Conservation (phyloP, 805 yeast genomes). For the Hanseniaspora vineae region DNA sequence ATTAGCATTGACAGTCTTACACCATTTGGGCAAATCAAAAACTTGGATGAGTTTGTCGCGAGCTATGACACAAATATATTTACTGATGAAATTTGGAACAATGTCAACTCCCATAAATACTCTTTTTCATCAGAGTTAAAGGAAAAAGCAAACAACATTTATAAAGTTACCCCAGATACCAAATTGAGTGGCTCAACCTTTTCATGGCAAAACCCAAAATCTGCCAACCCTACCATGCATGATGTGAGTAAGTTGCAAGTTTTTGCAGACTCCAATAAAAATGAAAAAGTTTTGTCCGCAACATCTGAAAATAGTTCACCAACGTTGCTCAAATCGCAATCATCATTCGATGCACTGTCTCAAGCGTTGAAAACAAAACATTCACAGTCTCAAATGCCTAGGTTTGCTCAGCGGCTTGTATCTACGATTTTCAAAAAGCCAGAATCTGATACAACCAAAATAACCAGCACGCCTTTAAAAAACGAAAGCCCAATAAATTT, state of each 20-base stretch:
- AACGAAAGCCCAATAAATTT: too few relatives aligned
- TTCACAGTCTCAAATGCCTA: neutral
- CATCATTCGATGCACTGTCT: neutral
- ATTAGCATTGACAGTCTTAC: constrained; percentile 51
- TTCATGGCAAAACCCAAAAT: constrained; percentile 18
- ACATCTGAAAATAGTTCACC: neutral
- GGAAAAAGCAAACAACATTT: neutral
- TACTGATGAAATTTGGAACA: constrained; percentile 6
- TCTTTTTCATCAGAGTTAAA: neutral
- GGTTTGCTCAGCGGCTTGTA: neutral
- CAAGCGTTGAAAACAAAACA: neutral
- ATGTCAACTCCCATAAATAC: neutral
- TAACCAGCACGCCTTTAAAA: too few relatives aligned
- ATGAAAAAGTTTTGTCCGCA: neutral
- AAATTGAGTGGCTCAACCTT: constrained; percentile 5
- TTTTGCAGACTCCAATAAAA: constrained; percentile 12
- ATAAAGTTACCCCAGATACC: constrained; percentile 3
- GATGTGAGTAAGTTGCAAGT: constrained; percentile 15
- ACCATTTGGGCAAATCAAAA: constrained; percentile 17
- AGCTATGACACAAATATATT: constrained; percentile 54
- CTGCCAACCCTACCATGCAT: constrained; percentile 15
- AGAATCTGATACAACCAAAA: too few relatives aligned
- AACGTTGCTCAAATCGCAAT: neutral
- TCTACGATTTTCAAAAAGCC: neutral
- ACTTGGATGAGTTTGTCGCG: constrained; percentile 50